Conservation (phyloP, 1,284 basidiomycete species). For the Agaricales sp. region DNA sequence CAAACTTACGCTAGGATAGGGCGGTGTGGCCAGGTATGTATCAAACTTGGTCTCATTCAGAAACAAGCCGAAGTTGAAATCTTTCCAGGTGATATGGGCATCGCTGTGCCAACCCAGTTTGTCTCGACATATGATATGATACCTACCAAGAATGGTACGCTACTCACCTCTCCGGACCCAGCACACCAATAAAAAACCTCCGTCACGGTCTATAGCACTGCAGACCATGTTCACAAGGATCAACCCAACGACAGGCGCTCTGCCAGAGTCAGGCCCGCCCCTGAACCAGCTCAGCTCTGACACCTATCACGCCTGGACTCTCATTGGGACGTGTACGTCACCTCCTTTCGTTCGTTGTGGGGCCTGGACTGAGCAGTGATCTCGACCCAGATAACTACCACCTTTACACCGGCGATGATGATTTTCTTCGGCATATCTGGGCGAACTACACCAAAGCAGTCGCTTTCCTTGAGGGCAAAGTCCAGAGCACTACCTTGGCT, state of each 20-base stretch:
- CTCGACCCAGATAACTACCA: conserved; percentile 32
- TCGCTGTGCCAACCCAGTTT: conserved; percentile 49
- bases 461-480: conserved; percentile 33
- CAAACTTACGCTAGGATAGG: conserved; percentile 15
- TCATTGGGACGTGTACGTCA: conserved; percentile 32
- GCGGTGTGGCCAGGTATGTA: conserved; percentile 44
- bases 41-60: neutral
- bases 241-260: conserved; percentile 38
- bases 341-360: neutral
- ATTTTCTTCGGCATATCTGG: conserved; percentile 31
- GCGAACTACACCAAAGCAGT: conserved; percentile 35
- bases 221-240: conserved; percentile 48
- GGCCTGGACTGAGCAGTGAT: too few relatives aligned
- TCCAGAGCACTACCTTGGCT: conserved; percentile 27
- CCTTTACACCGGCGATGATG: conserved; percentile 31
- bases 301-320: conserved; percentile 37
- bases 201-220: conserved; percentile 27
- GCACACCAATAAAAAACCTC: too few relatives aligned
- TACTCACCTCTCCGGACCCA: too few relatives aligned
- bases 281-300: conserved; percentile 41
- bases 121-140: conserved; percentile 49
- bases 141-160: conserved; percentile 31
- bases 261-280: conserved; percentile 48
- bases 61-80: neutral
- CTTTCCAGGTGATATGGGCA: conserved; percentile 46